Evolutionary conservation across 2,329 filamentous ascomycete species (phyloP).

Genomic region (Ceratocystis huliohia): DNA sequence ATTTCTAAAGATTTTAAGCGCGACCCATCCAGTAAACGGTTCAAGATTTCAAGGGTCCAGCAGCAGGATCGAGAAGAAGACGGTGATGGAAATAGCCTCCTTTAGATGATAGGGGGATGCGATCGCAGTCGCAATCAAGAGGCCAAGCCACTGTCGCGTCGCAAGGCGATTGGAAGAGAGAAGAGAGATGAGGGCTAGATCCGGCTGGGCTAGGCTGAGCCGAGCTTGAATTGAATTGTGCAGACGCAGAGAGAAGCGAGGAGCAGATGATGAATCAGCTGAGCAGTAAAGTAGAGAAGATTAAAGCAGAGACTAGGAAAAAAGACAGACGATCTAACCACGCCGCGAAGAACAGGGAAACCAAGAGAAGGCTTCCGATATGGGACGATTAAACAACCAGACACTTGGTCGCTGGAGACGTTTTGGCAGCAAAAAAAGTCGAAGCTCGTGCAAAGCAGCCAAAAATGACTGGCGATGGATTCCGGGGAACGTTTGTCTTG

Average conservation of each 20-base stretch:
- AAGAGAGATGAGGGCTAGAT: neutral
- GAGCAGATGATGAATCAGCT: neutral
- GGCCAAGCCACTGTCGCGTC: neutral
- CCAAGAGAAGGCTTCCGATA: neutral
- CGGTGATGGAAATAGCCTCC: neutral
- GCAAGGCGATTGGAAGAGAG: neutral
- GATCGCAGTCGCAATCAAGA: neutral
- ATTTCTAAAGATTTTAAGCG: conserved; percentile 29
- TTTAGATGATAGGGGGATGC: neutral
- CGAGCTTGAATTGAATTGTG: neutral
- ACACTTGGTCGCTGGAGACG: neutral
- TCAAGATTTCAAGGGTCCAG: neutral
- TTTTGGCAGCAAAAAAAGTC: neutral
- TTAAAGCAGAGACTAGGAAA: neutral
- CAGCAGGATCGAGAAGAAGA: neutral
- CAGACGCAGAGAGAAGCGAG: neutral
- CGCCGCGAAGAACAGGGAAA: neutral
- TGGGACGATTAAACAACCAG: neutral
- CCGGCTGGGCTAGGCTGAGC: neutral
- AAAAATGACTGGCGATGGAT: neutral
- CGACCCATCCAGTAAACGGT: neutral
- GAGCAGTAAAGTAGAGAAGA: neutral
- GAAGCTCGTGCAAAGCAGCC: neutral
- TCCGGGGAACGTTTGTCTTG: neutral
- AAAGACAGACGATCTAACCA: neutral